Evolutionary conservation across 2,329 filamentous ascomycete genomes (phyloP).

Genomic region (Talaromyces sp.): DNA sequence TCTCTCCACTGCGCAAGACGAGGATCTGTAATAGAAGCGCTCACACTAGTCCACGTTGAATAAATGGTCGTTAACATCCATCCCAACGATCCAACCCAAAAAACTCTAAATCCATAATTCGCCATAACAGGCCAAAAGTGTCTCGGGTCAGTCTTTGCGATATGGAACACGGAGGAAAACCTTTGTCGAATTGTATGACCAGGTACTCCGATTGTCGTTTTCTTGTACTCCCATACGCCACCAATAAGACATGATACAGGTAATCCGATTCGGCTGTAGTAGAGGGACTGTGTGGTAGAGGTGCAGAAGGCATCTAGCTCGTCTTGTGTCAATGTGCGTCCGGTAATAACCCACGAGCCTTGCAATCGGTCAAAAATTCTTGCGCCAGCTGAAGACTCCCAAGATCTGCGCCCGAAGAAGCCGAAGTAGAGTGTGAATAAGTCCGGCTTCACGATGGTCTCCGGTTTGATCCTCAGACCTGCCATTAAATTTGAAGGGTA

Average conservation of each 20-base stretch:
- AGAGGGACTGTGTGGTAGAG: slow-evolving; percentile 22
- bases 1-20: not conserved
- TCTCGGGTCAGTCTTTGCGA: not conserved
- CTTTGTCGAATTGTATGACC: not conserved
- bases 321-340: slow-evolving; percentile 35
- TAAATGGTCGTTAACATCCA: not conserved
- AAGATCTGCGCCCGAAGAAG: slow-evolving; percentile 27
- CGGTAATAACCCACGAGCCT: slow-evolving; percentile 22
- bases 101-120: not conserved
- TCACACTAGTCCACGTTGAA: not conserved
- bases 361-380: slow-evolving; percentile 22
- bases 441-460: slow-evolving; percentile 29
- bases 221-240: not conserved
- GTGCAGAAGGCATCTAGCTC: slow-evolving; percentile 38
- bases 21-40: not conserved
- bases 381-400: slow-evolving; percentile 12
- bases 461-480: slow-evolving; percentile 24
- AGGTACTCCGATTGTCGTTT: not conserved
- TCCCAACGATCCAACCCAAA: not conserved
- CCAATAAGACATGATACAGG: slow-evolving; percentile 18
- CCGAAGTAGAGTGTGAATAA: slow-evolving; percentile 31
- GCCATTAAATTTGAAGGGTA: not conserved
- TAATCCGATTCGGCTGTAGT: slow-evolving; percentile 24
- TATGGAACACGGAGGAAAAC: not conserved
- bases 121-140: not conserved